A percentile compares a stretch with the other conserved stretches of the same genome.
phyloP scores from a whole-genome alignment of 805 yeast species.

The Metschnikowia santaceciliae region DNA sequence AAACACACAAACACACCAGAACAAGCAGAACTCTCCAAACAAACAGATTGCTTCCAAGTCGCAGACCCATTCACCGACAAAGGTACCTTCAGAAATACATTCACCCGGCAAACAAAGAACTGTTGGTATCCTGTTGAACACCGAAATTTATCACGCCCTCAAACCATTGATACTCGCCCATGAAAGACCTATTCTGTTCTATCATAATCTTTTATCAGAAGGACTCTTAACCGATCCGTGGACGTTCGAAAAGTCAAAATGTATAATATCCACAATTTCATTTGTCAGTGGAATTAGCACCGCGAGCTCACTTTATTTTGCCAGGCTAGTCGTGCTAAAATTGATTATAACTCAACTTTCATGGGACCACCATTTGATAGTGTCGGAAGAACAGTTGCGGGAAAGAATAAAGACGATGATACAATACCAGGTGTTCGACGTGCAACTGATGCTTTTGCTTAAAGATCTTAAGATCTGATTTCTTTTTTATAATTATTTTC shows the following conservation, averaged over 20 bases:
- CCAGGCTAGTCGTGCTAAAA: constrained; percentile 9
- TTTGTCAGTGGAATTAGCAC: constrained; percentile 9
- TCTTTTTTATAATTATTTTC: not conserved
- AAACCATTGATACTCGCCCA: not conserved
- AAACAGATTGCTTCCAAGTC: too few relatives aligned
- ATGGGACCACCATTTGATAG: constrained; percentile 6
- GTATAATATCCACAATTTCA: constrained; percentile 18
- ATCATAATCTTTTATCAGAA: constrained; percentile 9
- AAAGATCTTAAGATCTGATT: not conserved
- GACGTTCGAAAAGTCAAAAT: constrained; percentile 18
- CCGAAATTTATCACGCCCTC: not conserved
- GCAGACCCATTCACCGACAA: too few relatives aligned
- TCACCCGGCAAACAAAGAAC: too few relatives aligned
- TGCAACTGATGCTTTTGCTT: constrained; percentile 11
- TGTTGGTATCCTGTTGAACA: too few relatives aligned
- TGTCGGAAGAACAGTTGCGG: constrained; percentile 9
- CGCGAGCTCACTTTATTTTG: constrained; percentile 5
- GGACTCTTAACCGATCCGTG: constrained; percentile 14
- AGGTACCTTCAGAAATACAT: too few relatives aligned
- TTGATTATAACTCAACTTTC: constrained; percentile 10
- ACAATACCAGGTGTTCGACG: constrained; percentile 18
- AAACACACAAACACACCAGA: not conserved
- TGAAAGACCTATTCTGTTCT: constrained; percentile 12
- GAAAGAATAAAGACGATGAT: constrained; percentile 18
- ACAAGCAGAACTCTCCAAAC: too few relatives aligned